Evolutionary conservation across 169 alveolate species (phyloP).

Genomic region (Miamiensis avidus): DNA sequence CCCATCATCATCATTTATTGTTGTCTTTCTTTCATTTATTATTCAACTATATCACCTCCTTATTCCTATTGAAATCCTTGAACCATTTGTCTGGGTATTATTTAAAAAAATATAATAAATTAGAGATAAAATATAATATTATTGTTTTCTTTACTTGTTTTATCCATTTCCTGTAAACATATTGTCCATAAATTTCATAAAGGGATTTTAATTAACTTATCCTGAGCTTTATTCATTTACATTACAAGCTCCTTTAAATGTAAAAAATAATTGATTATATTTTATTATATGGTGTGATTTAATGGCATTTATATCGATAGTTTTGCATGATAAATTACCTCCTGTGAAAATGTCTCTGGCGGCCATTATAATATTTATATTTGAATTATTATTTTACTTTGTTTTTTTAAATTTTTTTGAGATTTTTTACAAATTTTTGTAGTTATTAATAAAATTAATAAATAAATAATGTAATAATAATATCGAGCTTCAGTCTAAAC

Average conservation of each 20-base stretch:
- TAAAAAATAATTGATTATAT: background rate
- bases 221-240: slow-evolving; percentile 27
- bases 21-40: slow-evolving; percentile 21
- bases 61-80: slow-evolving; percentile 34
- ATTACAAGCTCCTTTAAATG: slow-evolving; percentile 32
- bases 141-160: slow-evolving; percentile 28
- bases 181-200: slow-evolving; percentile 37
- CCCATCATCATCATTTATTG: slow-evolving; percentile 25
- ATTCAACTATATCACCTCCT: slow-evolving; percentile 26
- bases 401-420: no score
- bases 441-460: no score
- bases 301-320: no score
- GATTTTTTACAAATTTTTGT: no score
- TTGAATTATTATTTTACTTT: no score
- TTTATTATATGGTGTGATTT: background rate
- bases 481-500: no score
- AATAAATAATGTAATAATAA: no score
- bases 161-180: slow-evolving; percentile 39
- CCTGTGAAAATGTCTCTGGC: slow-evolving; percentile 41
- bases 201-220: slow-evolving; percentile 34
- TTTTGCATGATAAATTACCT: background rate
- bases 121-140: background rate
- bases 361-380: no score
- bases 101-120: background rate
- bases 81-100: slow-evolving; percentile 16